These are phyloP conservation scores for Wickerhamiella qilinensis DNA, from an alignment of 805 yeast species.

Conservation along the genomic window DNA sequence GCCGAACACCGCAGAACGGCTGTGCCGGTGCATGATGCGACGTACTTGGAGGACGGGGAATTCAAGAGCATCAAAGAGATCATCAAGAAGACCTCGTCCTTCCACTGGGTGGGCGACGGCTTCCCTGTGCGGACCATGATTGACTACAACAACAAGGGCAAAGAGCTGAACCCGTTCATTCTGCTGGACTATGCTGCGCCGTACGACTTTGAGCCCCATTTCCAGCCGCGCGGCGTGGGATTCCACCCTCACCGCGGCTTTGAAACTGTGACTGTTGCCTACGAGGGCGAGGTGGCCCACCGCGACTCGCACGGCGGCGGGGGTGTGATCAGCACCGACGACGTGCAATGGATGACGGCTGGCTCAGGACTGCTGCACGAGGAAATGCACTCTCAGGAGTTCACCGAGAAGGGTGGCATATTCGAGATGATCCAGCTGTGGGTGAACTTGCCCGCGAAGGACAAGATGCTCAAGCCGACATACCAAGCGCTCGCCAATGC, in stretches of 20 bases:
- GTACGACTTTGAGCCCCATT: slow-evolving; percentile 3
- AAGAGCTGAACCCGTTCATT: slow-evolving; percentile 5
- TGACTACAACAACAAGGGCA: slow-evolving; percentile 2
- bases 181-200: slow-evolving; percentile 7
- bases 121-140: slow-evolving; percentile 3
- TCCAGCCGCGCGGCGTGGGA: slow-evolving; percentile 4
- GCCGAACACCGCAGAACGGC: no score
- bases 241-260: slow-evolving; percentile 65
- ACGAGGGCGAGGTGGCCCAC: slow-evolving; percentile 56
- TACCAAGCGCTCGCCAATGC: slow-evolving; percentile 57
- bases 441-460: slow-evolving; percentile 61
- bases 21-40: no score
- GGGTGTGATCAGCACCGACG: slow-evolving; percentile 67
- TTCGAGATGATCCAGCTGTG: slow-evolving; percentile 66
- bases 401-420: slow-evolving; percentile 25
- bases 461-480: slow-evolving; percentile 52
- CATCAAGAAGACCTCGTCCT: not conserved
- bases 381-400: slow-evolving; percentile 59
- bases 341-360: slow-evolving; percentile 87
- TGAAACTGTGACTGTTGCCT: slow-evolving; percentile 58
- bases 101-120: slow-evolving; percentile 8
- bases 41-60: no score
- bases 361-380: slow-evolving; percentile 77
- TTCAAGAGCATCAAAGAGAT: not conserved
- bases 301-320: slow-evolving; percentile 78